These are phyloP conservation scores for Orbilia quercus DNA, from an alignment of 2,329 filamentous ascomycete genomes.

Conservation along the genomic window DNA sequence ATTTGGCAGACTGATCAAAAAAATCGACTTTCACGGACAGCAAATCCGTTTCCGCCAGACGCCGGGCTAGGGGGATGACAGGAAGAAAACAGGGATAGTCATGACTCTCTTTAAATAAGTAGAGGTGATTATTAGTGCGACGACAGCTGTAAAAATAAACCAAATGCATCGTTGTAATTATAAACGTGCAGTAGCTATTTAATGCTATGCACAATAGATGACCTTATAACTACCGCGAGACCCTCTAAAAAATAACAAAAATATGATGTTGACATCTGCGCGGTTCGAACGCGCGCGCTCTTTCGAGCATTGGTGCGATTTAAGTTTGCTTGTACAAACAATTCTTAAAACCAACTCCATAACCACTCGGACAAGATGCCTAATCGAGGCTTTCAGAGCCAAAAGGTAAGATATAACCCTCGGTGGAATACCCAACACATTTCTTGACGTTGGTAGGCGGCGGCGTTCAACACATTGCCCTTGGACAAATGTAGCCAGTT, in stretches of 20 bases:
- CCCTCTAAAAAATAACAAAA: conserved; percentile 15
- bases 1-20: not conserved
- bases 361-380: conserved; percentile 57
- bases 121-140: too few relatives aligned
- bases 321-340: conserved; percentile 54
- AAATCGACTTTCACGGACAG: too few relatives aligned
- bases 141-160: too few relatives aligned
- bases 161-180: too few relatives aligned
- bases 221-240: not conserved
- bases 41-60: too few relatives aligned
- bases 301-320: conserved; percentile 57
- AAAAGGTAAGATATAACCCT: conserved; percentile 13
- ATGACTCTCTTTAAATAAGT: too few relatives aligned
- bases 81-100: not conserved
- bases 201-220: not conserved
- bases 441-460: too few relatives aligned
- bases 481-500: too few relatives aligned
- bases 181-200: not conserved
- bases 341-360: conserved; percentile 57
- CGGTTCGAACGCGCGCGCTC: conserved; percentile 57
- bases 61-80: too few relatives aligned
- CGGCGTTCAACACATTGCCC: too few relatives aligned
- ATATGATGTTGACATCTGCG: conserved; percentile 56
- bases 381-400: conserved; percentile 36
- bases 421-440: not conserved